These are phyloP conservation scores for Pseudonectria buxi DNA, from an alignment of 2,329 filamentous ascomycete species.

Conservation along the genomic window DNA sequence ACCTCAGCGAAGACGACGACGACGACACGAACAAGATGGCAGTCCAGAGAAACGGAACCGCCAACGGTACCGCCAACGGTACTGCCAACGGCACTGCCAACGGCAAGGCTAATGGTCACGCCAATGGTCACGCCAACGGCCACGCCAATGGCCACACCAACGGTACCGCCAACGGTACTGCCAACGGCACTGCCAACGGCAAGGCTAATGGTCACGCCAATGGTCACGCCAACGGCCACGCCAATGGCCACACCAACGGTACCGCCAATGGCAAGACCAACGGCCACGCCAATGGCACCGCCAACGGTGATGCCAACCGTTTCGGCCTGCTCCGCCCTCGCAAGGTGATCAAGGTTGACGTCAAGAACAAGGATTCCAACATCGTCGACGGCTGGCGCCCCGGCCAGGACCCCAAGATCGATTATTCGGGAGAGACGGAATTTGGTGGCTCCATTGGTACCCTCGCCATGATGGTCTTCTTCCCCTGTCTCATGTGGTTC, in stretches of 20 bases:
- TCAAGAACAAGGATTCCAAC: conserved; percentile 11
- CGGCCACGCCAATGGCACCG: conserved; percentile 21
- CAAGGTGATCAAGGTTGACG: conserved; percentile 9
- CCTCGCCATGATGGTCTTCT: conserved; percentile 78
- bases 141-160: conserved; percentile 21
- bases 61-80: too few relatives aligned
- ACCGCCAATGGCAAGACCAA: conserved; percentile 8
- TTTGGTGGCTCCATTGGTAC: conserved; percentile 86
- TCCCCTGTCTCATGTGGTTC: conserved; percentile 96
- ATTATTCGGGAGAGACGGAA: conserved; percentile 62
- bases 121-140: conserved; percentile 26
- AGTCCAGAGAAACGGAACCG: too few relatives aligned
- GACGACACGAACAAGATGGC: conserved; percentile 19
- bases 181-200: conserved; percentile 26
- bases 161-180: conserved; percentile 14
- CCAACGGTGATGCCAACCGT: conserved; percentile 21
- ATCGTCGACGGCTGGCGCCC: conserved; percentile 50
- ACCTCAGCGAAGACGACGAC: conserved; percentile 39
- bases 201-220: conserved; percentile 19
- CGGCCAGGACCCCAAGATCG: conserved; percentile 55
- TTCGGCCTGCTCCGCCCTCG: conserved; percentile 2
- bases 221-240: conserved; percentile 26
- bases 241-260: conserved; percentile 22
- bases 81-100: too few relatives aligned
- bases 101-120: too few relatives aligned